Evolutionary conservation across 2,329 filamentous ascomycete genomes (phyloP), one percentile per base, ranked within the genome.

Genomic region (Xylaria hypoxylon): DNA sequence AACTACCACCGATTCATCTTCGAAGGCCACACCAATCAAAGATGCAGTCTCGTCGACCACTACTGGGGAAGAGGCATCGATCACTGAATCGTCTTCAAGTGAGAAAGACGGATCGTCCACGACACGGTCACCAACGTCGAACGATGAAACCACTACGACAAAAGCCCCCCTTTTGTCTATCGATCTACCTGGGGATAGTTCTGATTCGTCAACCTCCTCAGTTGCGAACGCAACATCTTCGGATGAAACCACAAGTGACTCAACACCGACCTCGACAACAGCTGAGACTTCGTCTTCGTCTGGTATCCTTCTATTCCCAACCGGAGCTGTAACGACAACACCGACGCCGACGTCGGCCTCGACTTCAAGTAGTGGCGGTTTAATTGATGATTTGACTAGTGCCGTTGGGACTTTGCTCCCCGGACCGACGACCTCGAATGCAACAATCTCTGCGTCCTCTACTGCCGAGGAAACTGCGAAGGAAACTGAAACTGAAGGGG

Each of bases 251-350:
- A 65, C 67, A 3, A 44, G 57, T 17, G 55, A 63, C 28, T 48
- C 59, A 6, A 50, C 53, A 3, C 2, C 65, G 24, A 15, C 38
- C 15, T n/a, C 48, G 1, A 33, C 45, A 2, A 42, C 58, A n/a
- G 45, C 58, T 13, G 1, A 4, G 24, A 61, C 50, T 1, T 64
- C 71, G 2, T 68, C 74, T 13, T 72, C 74, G 17, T 73, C 73
- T 3, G 69, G 68, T 13, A 77, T 77, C 44, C 55, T 76, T 19
- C 57, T 77, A 1, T 75, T 74, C 52, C 75, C 75, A 22, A 76
- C 73, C 1, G 74, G 74, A 60, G 71, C 71, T 19, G 73, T 76
- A 17, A 74, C 71, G 10, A 63, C 61, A 5, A 69, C 64, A 10
- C 22, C 66, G 5, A 65, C 60, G 1, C 61, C 66, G 17, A 62